Evolutionary conservation across 2,329 filamentous ascomycete genomes (phyloP), one percentile per base, ranked within the genome.

Genomic region (Albifimbria verrucaria): DNA sequence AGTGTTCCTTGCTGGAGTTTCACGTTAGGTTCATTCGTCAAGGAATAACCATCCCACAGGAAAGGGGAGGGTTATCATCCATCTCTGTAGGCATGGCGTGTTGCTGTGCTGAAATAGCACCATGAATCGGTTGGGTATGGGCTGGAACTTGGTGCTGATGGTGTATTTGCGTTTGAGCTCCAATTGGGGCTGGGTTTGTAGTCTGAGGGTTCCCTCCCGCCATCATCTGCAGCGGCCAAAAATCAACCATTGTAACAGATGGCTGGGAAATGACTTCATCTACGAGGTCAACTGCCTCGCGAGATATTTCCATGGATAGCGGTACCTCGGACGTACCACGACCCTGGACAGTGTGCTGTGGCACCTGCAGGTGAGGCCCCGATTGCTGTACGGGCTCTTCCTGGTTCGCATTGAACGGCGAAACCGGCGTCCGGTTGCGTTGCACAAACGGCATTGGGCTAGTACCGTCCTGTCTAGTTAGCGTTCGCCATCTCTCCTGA

Each of bases 401-500:
- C 10, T 43, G 22, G 32, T 32, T 51, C 3, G 53, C 46, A 12
- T n/a, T n/a, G n/a, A 53, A 52, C 5, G 45, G 42, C 18, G 48
- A 47, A 23, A 49, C 25, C 11, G 36, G 32, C 45, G 52, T 47
- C 9, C 52, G 32, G 18, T 39, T 39, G 18, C 32, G 32, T 52
- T 11, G 52, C 51, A 5, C 52, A 56, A 39, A 39, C 20, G 7
- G 57, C 11, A 56, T 50, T 4, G 62, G 56, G 21, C 54, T 56
- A 11, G 64, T 59, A 1, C 58, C 61, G 1, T 68, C 68, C 4
- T 65, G 64, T 17, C 70, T 68, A 6, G 84, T 71, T 7, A 85
- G 64, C 42, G 71, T 68, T 39, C 78, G 72, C 82, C 82, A 85
- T 26, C 72, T 73, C 11, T 79, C 73, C 73, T 66, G 5, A 71